Conservation (phyloP, 345 rosid genomes). For the Erysimum cheiranthoides region DNA sequence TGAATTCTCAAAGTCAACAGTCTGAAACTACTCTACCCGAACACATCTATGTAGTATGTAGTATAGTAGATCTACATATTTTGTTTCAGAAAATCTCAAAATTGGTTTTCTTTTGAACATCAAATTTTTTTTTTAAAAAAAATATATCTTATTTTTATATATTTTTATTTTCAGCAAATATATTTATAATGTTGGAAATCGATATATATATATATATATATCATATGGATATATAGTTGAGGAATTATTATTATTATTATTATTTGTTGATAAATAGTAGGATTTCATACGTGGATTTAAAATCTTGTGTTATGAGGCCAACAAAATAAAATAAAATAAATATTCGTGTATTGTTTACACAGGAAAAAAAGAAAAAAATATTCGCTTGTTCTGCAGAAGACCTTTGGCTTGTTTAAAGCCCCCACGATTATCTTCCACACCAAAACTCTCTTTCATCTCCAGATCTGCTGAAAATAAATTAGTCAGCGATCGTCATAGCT, state of each 20-base stretch:
- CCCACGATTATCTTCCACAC: conserved; percentile 36
- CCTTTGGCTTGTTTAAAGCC: conserved; percentile 31
- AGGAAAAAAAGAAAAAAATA: neutral
- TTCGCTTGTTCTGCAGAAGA: conserved; percentile 15
- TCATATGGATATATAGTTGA: too few relatives aligned
- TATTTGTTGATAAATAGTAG: neutral
- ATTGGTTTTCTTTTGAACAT: too few relatives aligned
- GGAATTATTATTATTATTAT: too few relatives aligned
- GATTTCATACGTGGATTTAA: neutral
- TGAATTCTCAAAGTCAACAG: neutral
- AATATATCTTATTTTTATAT: too few relatives aligned
- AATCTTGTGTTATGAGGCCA: neutral
- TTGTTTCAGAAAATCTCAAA: too few relatives aligned
- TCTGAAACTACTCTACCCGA: neutral
- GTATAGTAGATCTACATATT: too few relatives aligned
- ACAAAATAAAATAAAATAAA: neutral
- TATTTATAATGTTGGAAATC: too few relatives aligned
- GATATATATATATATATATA: too few relatives aligned
- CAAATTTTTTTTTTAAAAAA: too few relatives aligned
- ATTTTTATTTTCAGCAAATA: too few relatives aligned
- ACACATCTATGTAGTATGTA: neutral
- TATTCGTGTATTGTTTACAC: too few relatives aligned
- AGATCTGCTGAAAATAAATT: conserved; percentile 40
- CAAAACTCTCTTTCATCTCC: conserved; percentile 26
- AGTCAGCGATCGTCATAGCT: conserved; percentile 48